Base-by-base conservation (phyloP, 1,139 yeast genomes). In the Diutina pseudorugosa region DNA sequence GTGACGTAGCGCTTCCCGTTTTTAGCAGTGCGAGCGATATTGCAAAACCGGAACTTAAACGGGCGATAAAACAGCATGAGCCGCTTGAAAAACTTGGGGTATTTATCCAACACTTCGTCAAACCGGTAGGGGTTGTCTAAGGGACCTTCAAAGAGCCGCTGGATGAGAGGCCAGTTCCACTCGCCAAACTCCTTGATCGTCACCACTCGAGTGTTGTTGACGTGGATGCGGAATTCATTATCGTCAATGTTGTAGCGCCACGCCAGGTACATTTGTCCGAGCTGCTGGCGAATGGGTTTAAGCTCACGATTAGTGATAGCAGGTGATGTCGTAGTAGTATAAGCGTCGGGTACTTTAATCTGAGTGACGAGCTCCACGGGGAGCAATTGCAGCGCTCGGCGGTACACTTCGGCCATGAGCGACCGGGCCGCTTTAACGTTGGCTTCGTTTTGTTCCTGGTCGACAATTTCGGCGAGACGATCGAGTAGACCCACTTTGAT, bases 61-160 rank as follows among this genome's bases (percentile, higher is more conserved):
- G 99, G 98, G 51, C 98, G 75, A 63, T 83, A 93, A 63, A 93
- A 94, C 2, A 96, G 86, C 61, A 91, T 67, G 36, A 93, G 65
- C 53, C 97, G 71, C 62, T 93, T 91, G 65, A 91, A 75, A 60
- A 93, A 89, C 61, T 90, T 91, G 0, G 98, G 77, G 51, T 65
- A 85, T 9, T 87, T 85, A 58, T 79, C 85, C 43, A 83, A 72
- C 0, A 86, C 71, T 56, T 93, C 98, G 36, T 89, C 95, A 52
- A 94, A 73, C 50, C 90, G 70, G 57, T 74, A 78, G 0, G 89
- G 85, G 59, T 82, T 85, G 54, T 80, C 66, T 23, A 93, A 68
- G 0, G 97, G 96, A 0, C 97, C 96, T 58, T 79, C 85, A 55
- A 90, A 77, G 21, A 93, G 67, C 53, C 80, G 84, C 8, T 77